phyloP scores from a whole-genome alignment of 352 stramenopile species.

The Globisporangium okanoganense region DNA sequence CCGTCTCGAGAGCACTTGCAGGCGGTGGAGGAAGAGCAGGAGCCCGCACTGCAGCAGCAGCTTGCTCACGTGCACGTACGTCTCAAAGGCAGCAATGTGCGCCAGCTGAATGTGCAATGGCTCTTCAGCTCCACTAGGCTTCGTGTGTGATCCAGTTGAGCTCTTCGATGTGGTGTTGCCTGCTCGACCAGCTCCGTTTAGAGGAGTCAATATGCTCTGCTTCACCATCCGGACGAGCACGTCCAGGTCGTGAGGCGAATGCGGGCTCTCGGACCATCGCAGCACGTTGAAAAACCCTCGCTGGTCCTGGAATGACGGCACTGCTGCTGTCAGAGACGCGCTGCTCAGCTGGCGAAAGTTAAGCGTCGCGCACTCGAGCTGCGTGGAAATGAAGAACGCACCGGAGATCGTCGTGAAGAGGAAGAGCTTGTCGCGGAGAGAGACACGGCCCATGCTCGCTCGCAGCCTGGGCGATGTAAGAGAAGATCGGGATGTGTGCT shows the following conservation, averaged over 20 bases:
- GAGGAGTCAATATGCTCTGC: not conserved
- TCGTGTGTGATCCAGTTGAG: not conserved
- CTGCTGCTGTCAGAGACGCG: slow-evolving; percentile 15
- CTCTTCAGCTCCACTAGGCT: not conserved
- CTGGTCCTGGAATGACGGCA: slow-evolving; percentile 28
- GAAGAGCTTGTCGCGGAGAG: slow-evolving; percentile 13
- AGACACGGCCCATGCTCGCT: slow-evolving; percentile 7
- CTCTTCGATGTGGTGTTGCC: not conserved
- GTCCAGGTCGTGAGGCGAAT: slow-evolving; percentile 31
- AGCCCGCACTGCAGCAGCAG: slow-evolving; percentile 44
- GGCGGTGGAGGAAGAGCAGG: slow-evolving; percentile 38
- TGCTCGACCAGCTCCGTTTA: not conserved
- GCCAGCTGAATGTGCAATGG: slow-evolving; percentile 14
- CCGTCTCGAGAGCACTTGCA: slow-evolving; percentile 27
- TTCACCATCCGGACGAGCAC: slow-evolving; percentile 20
- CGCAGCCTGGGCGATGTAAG: not conserved
- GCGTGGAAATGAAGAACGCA: slow-evolving; percentile 23
- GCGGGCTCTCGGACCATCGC: slow-evolving; percentile 53
- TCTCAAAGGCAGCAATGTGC: slow-evolving; percentile 23
- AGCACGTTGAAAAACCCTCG: slow-evolving; percentile 45
- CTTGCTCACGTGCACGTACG: slow-evolving; percentile 32
- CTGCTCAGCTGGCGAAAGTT: slow-evolving; percentile 32
- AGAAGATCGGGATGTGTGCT: no score
- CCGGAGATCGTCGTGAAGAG: slow-evolving; percentile 12
- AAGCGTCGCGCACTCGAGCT: slow-evolving; percentile 26